Conservation (phyloP, 169 alveolate species). For the Plasmodium gallinaceum region DNA sequence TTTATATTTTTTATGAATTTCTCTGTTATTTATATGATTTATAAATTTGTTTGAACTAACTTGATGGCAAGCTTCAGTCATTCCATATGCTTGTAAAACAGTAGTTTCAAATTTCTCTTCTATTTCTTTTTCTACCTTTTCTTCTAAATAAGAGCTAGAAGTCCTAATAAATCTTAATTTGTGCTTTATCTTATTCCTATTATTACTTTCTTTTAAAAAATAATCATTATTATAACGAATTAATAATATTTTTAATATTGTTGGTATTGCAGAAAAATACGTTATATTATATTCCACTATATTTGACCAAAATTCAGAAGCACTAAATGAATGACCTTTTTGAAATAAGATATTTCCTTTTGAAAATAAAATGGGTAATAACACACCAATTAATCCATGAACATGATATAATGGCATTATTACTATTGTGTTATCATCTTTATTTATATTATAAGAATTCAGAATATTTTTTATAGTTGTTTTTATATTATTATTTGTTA, state of each 20-base stretch:
- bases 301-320: conserved; percentile 63
- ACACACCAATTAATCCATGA: conserved; percentile 73
- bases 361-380: conserved; percentile 34
- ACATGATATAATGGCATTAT: conserved; percentile 76
- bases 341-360: conserved; percentile 75
- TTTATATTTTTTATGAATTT: conserved; percentile 45
- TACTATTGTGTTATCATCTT: conserved; percentile 60
- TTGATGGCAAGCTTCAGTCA: conserved; percentile 78
- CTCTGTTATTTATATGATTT: background rate
- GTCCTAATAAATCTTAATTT: conserved; percentile 59
- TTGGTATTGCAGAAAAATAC: conserved; percentile 67
- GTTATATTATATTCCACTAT: conserved; percentile 39
- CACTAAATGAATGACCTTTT: conserved; percentile 64
- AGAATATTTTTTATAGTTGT: conserved; percentile 44
- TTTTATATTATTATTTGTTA: conserved; percentile 67
- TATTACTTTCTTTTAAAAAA: background rate
- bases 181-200: conserved; percentile 35
- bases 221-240: conserved; percentile 56
- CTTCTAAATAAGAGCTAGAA: conserved; percentile 66
- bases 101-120: conserved; percentile 53
- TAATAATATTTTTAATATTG: conserved; percentile 60
- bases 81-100: conserved; percentile 74
- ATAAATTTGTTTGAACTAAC: conserved; percentile 44
- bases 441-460: conserved; percentile 37
- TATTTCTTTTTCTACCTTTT: conserved; percentile 48